Conservation (phyloP, 768 basidiomycete genomes). For the Auriscalpium microsporum region DNA sequence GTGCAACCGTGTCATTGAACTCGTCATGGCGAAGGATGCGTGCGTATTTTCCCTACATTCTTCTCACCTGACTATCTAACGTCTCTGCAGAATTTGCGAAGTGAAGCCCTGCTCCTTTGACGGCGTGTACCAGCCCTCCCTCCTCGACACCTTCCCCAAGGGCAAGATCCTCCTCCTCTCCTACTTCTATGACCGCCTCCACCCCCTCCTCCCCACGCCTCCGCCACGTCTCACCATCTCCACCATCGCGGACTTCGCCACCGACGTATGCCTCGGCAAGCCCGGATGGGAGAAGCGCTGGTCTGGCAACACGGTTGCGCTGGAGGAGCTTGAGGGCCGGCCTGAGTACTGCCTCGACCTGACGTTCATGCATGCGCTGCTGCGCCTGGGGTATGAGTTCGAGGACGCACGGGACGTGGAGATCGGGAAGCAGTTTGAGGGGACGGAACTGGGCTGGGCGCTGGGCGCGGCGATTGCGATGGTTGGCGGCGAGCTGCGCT, state of each 20-base stretch:
- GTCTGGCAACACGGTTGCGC: constrained; percentile 36
- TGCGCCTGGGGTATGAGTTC: constrained; percentile 89
- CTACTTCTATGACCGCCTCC: constrained; percentile 94
- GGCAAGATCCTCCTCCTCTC: constrained; percentile 89
- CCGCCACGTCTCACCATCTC: constrained; percentile 30
- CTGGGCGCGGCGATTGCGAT: constrained; percentile 77
- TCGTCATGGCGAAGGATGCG: constrained; percentile 94
- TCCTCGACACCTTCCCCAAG: constrained; percentile 78
- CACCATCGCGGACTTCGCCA: constrained; percentile 56
- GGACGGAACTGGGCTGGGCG: constrained; percentile 92
- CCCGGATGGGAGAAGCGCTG: constrained; percentile 46
- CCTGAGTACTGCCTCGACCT: constrained; percentile 96
- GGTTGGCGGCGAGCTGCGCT: constrained; percentile 53
- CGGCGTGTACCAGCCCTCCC: constrained; percentile 93
- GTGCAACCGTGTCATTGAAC: constrained; percentile 73
- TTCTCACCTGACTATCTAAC: neutral
- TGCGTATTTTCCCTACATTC: constrained; percentile 33
- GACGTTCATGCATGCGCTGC: constrained; percentile 87
- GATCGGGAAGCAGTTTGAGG: constrained; percentile 81
- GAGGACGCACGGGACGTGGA: constrained; percentile 52
- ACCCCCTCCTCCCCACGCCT: constrained; percentile 53
- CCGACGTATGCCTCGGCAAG: constrained; percentile 65
- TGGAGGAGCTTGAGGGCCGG: constrained; percentile 66
- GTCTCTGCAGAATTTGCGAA: constrained; percentile 59
- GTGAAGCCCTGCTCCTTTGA: constrained; percentile 94